A percentile compares a stretch with the other conserved stretches of the same genome.
phyloP scores from a whole-genome alignment of 306 rosid species.

The Boehmeria nivea region DNA sequence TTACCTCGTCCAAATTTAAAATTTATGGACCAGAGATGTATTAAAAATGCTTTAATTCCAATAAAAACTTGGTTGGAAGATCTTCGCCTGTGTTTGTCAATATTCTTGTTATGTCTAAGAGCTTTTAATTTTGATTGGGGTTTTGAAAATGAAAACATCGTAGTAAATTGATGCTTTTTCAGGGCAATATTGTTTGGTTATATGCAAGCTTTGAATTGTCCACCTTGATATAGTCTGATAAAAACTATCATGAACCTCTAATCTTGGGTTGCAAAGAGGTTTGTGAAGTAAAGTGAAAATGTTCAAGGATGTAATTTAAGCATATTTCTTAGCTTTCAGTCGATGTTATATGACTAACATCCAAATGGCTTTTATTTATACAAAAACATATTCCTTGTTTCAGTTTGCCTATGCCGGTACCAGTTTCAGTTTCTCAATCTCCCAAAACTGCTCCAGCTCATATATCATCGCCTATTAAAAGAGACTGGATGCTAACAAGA shows the following conservation, averaged over 20 bases:
- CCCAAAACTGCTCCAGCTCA: conserved; percentile 37
- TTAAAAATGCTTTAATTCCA: neutral
- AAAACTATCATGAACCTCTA: too few species aligned
- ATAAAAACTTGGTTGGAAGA: neutral
- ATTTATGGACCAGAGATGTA: neutral
- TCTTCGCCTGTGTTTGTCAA: neutral
- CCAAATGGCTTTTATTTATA: neutral
- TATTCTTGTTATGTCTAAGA: conserved; percentile 1
- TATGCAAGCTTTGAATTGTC: too few species aligned
- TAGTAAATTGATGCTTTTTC: neutral
- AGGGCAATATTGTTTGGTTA: too few species aligned
- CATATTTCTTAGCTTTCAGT: conserved; percentile 12
- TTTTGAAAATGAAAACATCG: too few species aligned
- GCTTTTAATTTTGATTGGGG: too few species aligned
- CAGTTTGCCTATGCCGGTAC: conserved; percentile 52
- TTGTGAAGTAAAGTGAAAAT: too few species aligned
- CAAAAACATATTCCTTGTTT: conserved; percentile 13
- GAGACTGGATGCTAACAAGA: conserved; percentile 54
- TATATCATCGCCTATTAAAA: conserved; percentile 46
- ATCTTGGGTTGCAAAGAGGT: too few species aligned
- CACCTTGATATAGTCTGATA: too few species aligned
- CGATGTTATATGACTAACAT: conserved; percentile 5
- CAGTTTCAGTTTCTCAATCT: conserved; percentile 38
- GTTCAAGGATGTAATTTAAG: too few species aligned
- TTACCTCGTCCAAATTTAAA: neutral